phyloP scores from a whole-genome alignment of 192 early-diverging fungal genomes.

The Mortierella claussenii region DNA sequence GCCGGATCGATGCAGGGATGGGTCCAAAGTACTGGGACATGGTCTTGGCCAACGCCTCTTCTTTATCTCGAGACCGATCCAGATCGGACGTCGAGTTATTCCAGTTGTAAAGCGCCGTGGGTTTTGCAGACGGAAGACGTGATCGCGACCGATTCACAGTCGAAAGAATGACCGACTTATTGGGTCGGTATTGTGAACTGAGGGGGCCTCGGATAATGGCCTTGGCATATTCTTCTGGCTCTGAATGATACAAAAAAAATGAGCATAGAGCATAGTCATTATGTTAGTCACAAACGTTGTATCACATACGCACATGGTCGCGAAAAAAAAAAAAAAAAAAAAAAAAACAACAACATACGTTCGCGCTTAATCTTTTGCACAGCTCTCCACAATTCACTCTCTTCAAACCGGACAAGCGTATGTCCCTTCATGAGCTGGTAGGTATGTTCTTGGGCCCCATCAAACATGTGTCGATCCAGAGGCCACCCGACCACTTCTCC shows the following conservation, averaged over 20 bases:
- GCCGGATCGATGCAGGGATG: slow-evolving; percentile 28
- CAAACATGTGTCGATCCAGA: slow-evolving; percentile 76
- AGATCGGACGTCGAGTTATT: slow-evolving; percentile 50
- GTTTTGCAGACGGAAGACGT: slow-evolving; percentile 22
- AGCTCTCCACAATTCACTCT: slow-evolving; percentile 57
- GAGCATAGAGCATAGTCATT: background rate
- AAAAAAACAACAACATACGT: slow-evolving; percentile 50
- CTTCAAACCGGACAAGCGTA: slow-evolving; percentile 78
- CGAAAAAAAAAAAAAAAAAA: slow-evolving; percentile 4
- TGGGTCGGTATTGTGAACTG: slow-evolving; percentile 13
- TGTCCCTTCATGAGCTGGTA: slow-evolving; percentile 82
- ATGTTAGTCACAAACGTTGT: background rate
- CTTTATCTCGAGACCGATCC: slow-evolving; percentile 38
- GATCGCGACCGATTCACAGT: slow-evolving; percentile 33
- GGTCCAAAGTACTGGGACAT: slow-evolving; percentile 53
- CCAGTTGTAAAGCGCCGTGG: slow-evolving; percentile 42
- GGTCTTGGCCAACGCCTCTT: slow-evolving; percentile 38
- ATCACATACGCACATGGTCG: too few relatives aligned
- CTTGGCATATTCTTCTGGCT: slow-evolving; percentile 31
- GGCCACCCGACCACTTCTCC: slow-evolving; percentile 22
- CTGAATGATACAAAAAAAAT: slow-evolving; percentile 1
- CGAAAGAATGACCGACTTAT: slow-evolving; percentile 22
- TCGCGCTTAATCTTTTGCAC: slow-evolving; percentile 56
- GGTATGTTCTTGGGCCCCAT: slow-evolving; percentile 82
- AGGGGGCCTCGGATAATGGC: slow-evolving; percentile 30